Base-by-base conservation (phyloP, 176 grass and related monocot species). In the Metroxylon sagu region DNA sequence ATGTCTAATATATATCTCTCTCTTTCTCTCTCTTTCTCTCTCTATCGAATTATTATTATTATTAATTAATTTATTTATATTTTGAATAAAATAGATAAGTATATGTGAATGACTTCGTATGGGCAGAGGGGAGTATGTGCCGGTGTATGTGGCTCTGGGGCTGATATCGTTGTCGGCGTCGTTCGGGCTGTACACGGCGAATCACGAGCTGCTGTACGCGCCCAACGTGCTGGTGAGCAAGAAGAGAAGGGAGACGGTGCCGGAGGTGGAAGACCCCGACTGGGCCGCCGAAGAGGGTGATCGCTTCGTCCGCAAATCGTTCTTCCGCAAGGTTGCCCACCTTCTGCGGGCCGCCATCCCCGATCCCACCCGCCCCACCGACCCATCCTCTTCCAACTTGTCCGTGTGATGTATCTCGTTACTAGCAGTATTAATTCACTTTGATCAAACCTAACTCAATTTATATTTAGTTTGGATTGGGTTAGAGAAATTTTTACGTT, bases 181-280 rank as follows among this genome's bases (percentile, higher is more conserved):
- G 52, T 71, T 96, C 53, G 86, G 91, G 2, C 51, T 87, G 16
- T 14, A 60, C 74, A 87, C 83, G 29, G 91, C 86, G 25, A 65
- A 57, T 79, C 77, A 81, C 63, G 83, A 96, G 74, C 83, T 96
- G 54, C 77, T 56, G 53, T 50, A 90, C 80, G 31, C 85, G 65
- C 91, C 91, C 53, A 90, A 84, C 81, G 91, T 96, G 3, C 61
- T 85, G 4, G 71, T 96, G 16, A 77, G 85, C 74, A 96, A 96
- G 83, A 79, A 77, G 72, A 96, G 90, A 75, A 83, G 91, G 16
- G 86, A 80, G 77, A 30, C 74, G 31, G 70, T 96, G 59, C 65
- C 91, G 0, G 91, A 96, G 83, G 83, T 85, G 71, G 77, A 29
- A 0, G 83, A 72, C 70, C 91, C 91, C 0, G 83, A 96, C 52